Evolutionary conservation across 2,329 filamentous ascomycete species (phyloP), one percentile per base, ranked within the genome.

Genomic region (Scopulariopsis brevicaulis): DNA sequence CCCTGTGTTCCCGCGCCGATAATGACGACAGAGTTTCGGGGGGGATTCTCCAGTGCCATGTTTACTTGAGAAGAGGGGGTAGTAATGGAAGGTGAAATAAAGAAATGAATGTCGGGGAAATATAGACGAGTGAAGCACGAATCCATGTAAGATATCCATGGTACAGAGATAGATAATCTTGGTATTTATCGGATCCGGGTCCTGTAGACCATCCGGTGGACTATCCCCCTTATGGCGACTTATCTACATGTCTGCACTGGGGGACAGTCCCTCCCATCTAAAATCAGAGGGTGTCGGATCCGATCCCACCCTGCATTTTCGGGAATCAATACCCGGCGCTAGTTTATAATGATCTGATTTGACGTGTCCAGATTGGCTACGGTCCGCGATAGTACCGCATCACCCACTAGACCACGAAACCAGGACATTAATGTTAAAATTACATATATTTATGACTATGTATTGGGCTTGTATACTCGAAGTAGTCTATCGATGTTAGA

Each of bases 1-100:
- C 67, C 67, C 43, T 69, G 67, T 7, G 67, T 68, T 2, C 67
- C 67, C 2, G 66, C 67, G 22, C 67, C 67, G 15, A 69, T 60
- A 7, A 69, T 59, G 22, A 63, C 56, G 14, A 69, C 66, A 0
- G 64, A 60, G 7, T 55, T 61, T 40, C 56, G 61, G 1, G 58
- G 51, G 7, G 55, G 50, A 51, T 48, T 34, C 20, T 58, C 58
- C 7, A 66, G 59, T 53, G 60, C 35, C n/a, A 54, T 59, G 63
- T 64, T 65, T 2, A 14, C 43, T 8, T 37, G 5, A 25, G 35
- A 34, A 54, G 35, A 12, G 10, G n/a, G 7, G 53, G 18, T 4
- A 40, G 53, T 12, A 54, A n/a, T 22, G n/a, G 24, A 43, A 55
- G 20, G 53, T 15, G 10, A 25, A 11, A 55, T n/a, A 28, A 6